A percentile compares a stretch with the other conserved stretches of the same genome.
Evolutionary conservation across 1,284 basidiomycete species (phyloP).

Genomic region (Leccinum subrobustum): DNA sequence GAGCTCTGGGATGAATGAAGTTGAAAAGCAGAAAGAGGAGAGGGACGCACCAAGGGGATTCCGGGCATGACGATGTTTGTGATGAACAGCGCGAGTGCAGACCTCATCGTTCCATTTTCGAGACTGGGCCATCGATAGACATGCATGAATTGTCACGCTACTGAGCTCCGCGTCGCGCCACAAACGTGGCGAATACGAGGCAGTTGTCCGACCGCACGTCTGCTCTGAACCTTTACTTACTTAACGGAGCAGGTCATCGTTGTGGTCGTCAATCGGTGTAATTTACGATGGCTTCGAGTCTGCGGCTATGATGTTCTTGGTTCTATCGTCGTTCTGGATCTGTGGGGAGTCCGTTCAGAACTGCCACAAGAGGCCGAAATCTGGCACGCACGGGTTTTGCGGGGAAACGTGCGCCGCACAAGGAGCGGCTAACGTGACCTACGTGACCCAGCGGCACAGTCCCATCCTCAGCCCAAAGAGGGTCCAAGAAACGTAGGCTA

Average conservation of each 20-base stretch:
- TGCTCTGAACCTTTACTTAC: constrained; percentile 9
- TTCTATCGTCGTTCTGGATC: constrained; percentile 2
- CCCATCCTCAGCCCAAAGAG: constrained; percentile 15
- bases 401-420: constrained; percentile 58
- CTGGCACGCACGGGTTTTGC: constrained; percentile 50
- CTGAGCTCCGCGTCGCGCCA: constrained; percentile 9
- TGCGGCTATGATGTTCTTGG: constrained; percentile 18
- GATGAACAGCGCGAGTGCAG: constrained; percentile 76
- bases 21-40: not conserved
- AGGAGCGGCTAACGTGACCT: constrained; percentile 28
- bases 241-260: constrained; percentile 5
- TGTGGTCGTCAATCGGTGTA: constrained; percentile 9
- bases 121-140: constrained; percentile 89
- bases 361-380: constrained; percentile 55
- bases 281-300: constrained; percentile 26
- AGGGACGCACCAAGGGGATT: constrained; percentile 62
- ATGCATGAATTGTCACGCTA: constrained; percentile 34
- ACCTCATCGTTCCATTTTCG: constrained; percentile 76
- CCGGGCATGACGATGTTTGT: constrained; percentile 83
- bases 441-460: constrained; percentile 9
- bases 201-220: constrained; percentile 4
- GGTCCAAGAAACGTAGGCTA: constrained; percentile 11
- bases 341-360: constrained; percentile 37
- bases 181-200: constrained; percentile 32
- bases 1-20: constrained; percentile 4